Conservation (phyloP, 2,329 filamentous ascomycete species). For the Thielaviopsis populi region DNA sequence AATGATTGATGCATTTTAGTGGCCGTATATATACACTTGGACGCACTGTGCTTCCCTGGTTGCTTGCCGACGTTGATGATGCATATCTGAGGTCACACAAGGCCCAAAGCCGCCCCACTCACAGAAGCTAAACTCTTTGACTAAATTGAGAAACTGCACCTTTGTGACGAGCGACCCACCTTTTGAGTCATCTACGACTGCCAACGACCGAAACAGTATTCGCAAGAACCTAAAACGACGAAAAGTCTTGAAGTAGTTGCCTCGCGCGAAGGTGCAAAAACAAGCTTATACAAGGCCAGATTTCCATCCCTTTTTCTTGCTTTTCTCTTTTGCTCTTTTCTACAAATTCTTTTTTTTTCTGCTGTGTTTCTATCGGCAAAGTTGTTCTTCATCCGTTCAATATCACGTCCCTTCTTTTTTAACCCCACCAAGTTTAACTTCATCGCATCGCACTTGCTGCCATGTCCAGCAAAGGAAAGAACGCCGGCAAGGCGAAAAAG, state of each 20-base stretch:
- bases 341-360: not conserved
- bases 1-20: no score
- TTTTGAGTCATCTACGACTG: slow-evolving; percentile 10
- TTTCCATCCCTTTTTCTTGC: not conserved
- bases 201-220: not conserved
- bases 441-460: not conserved
- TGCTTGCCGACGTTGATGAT: not conserved
- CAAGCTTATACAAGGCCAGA: not conserved
- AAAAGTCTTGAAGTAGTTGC: not conserved
- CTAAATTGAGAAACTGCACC: not conserved
- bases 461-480: slow-evolving; percentile 17
- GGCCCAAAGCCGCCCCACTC: not conserved
- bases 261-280: not conserved
- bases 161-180: slow-evolving; percentile 8
- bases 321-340: not conserved
- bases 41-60: not conserved
- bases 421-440: not conserved
- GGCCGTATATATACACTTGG: no score
- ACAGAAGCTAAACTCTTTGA: not conserved
- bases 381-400: not conserved
- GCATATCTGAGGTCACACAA: not conserved
- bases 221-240: not conserved
- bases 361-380: not conserved
- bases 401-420: not conserved
- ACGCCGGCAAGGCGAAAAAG: slow-evolving; percentile 38